Evolutionary conservation across 306 rosid genomes (phyloP).

Genomic region (Castanea sativa): DNA sequence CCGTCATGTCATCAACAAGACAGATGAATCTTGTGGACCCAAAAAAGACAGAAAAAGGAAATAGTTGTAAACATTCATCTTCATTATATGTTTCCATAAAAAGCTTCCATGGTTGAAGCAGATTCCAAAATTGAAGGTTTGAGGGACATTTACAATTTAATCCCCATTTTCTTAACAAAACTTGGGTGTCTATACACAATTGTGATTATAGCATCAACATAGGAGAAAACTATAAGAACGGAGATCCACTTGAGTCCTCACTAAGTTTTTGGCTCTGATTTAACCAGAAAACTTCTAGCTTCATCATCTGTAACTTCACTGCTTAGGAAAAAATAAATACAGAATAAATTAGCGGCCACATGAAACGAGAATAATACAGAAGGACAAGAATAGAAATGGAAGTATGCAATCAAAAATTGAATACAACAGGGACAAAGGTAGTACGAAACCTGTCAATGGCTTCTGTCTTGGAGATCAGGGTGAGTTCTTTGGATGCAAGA

Average conservation of each 20-base stretch:
- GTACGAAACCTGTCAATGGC: slow-evolving; percentile 71
- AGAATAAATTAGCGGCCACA: background rate
- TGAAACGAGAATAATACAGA: background rate
- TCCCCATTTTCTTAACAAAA: background rate
- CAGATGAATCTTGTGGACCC: no score
- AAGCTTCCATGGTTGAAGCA: background rate
- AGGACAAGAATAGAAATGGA: background rate
- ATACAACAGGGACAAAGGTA: slow-evolving; percentile 8
- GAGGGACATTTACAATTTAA: background rate
- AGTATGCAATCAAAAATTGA: slow-evolving; percentile 1
- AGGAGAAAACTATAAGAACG: background rate
- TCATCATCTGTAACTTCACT: slow-evolving; percentile 81
- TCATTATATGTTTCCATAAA: background rate
- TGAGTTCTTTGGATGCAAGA: slow-evolving; percentile 57
- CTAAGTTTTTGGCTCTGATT: slow-evolving; percentile 45
- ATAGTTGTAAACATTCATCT: no score
- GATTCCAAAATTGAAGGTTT: background rate
- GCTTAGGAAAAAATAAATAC: slow-evolving; percentile 31
- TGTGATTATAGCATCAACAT: background rate
- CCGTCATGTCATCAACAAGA: no score
- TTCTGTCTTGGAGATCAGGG: slow-evolving; percentile 71
- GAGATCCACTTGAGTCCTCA: slow-evolving; percentile 9
- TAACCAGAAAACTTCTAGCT: slow-evolving; percentile 64
- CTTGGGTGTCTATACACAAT: background rate
- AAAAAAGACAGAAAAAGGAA: no score